These are phyloP conservation scores for Nakazawaea wyomingensis DNA, from an alignment of 805 yeast species.

Conservation along the genomic window DNA sequence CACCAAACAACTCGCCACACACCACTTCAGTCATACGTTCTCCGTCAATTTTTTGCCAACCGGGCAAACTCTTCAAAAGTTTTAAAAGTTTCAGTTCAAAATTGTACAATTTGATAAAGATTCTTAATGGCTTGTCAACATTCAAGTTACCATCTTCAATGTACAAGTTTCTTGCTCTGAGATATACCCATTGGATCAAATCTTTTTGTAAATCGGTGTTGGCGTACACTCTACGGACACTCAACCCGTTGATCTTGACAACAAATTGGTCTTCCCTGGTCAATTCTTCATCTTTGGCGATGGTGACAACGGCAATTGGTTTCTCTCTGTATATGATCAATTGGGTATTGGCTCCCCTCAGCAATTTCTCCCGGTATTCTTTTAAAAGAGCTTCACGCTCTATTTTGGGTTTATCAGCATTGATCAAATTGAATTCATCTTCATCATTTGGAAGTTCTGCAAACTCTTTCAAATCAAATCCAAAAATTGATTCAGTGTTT, in stretches of 20 bases:
- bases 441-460: conserved; percentile 24
- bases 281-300: conserved; percentile 30
- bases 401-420: conserved; percentile 13
- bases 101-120: conserved; percentile 10
- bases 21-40: not conserved
- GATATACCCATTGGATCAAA: conserved; percentile 53
- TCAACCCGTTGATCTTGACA: conserved; percentile 51
- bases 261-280: conserved; percentile 37
- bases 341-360: conserved; percentile 43
- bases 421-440: conserved; percentile 13
- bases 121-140: conserved; percentile 8
- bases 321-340: conserved; percentile 59
- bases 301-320: conserved; percentile 60
- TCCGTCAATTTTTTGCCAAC: conserved; percentile 9
- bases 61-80: conserved; percentile 6
- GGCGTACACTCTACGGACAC: conserved; percentile 63
- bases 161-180: conserved; percentile 11
- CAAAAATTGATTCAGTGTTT: conserved; percentile 37
- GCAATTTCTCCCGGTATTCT: conserved; percentile 23
- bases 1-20: conserved; percentile 1
- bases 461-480: conserved; percentile 45
- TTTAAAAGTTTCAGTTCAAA: conserved; percentile 3
- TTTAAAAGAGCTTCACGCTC: conserved; percentile 14
- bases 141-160: conserved; percentile 7
- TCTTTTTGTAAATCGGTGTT: conserved; percentile 61